Evolutionary conservation across 2,329 filamentous ascomycete species (phyloP).

Genomic region (Phaeosphaeriaceae sp.): DNA sequence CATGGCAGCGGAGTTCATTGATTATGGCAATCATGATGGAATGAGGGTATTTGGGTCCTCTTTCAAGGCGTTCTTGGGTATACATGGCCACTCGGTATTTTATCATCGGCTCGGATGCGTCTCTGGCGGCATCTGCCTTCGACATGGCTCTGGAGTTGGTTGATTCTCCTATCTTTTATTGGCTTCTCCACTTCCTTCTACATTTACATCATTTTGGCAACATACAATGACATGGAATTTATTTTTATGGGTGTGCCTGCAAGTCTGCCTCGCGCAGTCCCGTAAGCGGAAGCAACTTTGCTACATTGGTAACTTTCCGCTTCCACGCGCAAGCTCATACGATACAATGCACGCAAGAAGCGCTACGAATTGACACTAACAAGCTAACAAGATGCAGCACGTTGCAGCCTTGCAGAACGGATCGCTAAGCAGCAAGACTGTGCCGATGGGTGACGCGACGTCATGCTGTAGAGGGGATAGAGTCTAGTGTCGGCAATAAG

Average conservation of each 20-base stretch:
- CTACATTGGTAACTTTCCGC: conserved; percentile 2
- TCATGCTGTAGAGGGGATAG: conserved; percentile 16
- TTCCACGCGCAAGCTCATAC: neutral
- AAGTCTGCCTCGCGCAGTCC: conserved; percentile 22
- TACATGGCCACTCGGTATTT: neutral
- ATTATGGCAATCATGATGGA: conserved; percentile 34
- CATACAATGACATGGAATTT: conserved; percentile 9
- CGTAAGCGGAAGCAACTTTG: conserved; percentile 4
- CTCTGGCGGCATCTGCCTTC: conserved; percentile 17
- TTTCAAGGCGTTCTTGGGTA: neutral
- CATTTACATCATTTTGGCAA: conserved; percentile 1
- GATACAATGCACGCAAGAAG: neutral
- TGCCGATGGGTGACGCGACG: conserved; percentile 13
- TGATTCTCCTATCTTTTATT: conserved; percentile 1
- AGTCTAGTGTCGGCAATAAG: conserved; percentile 13
- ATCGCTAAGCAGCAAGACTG: conserved; percentile 9
- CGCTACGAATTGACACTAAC: conserved; percentile 2
- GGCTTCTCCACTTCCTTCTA: conserved; percentile 1
- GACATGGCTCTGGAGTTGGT: conserved; percentile 20
- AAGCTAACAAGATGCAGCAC: conserved; percentile 5
- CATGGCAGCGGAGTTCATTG: conserved; percentile 39
- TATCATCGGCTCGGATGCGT: conserved; percentile 15
- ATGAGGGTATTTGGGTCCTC: conserved; percentile 6
- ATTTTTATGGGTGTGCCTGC: conserved; percentile 16
- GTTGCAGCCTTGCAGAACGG: conserved; percentile 9